Base-by-base conservation (phyloP, 352 stramenopile species). In the Globisporangium nodosum region DNA sequence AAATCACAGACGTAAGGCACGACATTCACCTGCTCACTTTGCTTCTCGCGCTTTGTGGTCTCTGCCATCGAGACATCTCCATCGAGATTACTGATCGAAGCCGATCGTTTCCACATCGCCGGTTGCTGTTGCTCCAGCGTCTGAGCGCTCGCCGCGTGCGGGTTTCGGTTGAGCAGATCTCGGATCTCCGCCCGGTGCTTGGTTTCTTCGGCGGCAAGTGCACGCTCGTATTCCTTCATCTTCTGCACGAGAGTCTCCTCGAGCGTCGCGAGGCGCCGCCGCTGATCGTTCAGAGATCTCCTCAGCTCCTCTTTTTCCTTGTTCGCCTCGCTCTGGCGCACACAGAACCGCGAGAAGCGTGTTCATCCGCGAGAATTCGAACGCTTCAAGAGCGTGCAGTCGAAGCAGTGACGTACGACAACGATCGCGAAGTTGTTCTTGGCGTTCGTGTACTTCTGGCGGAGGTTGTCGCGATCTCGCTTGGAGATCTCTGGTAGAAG, bases 381-480 rank as follows among this genome's bases (percentile, higher is more conserved):
- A 30, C 31, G 6, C 47, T 3, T 20, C 13, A 20, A n/a, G 15
- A 18, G 16, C 18, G 15, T 18, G 15, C 16, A 45, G 31, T 30
- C 49, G 24, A 20, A 18, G 9, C 42, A 21, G 5, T 1, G 7
- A 54, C 71, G 50, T 52, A 90, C 79, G 63, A 88, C 78, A 15
- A 90, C 73, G 11, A 81, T 65, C 3, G 70, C 76, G 33, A 94
- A 87, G 55, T 89, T 88, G 49, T 61, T 85, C 68, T 94, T 94
- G 24, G 81, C 85, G 49, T 91, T 92, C 15, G 78, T 57, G 59
- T 90, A 90, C 47, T 94, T 94, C 39, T 84, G 69, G 13, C 77
- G 76, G 51, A 94, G 64, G 33, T 85, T 74, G 54, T 94, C 77
- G 30, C 76, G 70, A 35, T 92, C 83, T 48, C 64, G 73, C 30